Conservation (phyloP, 2,329 filamentous ascomycete species). For the Hypoxylon sp. region DNA sequence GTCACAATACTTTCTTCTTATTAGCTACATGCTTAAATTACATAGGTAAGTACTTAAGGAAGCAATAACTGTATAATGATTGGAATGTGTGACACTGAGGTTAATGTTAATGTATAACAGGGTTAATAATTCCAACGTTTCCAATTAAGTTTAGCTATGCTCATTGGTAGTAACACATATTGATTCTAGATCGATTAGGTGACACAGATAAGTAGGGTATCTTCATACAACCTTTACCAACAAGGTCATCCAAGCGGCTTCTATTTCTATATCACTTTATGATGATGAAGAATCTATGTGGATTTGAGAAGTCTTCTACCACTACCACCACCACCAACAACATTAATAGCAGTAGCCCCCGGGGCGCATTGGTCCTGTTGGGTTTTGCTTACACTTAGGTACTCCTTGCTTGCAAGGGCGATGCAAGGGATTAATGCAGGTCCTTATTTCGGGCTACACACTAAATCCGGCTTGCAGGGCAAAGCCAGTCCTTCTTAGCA, state of each 20-base stretch:
- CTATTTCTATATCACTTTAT: neutral
- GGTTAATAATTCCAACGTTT: neutral
- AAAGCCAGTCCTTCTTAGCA: too few species aligned
- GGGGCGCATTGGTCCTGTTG: too few species aligned
- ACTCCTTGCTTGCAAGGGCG: too few species aligned
- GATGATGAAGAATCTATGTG: neutral
- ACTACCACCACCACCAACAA: too few species aligned
- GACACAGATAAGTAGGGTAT: neutral
- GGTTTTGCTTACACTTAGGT: too few species aligned
- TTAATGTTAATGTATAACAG: neutral
- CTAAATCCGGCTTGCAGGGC: too few species aligned
- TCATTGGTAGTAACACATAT: neutral
- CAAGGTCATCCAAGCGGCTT: neutral
- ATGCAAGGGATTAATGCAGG: too few species aligned
- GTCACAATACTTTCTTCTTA: neutral
- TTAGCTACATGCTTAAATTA: neutral
- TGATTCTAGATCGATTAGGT: conserved; percentile 4
- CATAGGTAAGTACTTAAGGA: too few species aligned
- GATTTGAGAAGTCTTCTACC: too few species aligned
- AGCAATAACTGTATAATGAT: neutral
- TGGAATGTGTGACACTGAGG: neutral
- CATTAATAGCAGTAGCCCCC: too few species aligned
- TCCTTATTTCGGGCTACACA: too few species aligned
- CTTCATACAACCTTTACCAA: neutral
- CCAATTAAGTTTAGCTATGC: neutral